Conservation (phyloP, 441 rosid genomes). For the Croton setiger region DNA sequence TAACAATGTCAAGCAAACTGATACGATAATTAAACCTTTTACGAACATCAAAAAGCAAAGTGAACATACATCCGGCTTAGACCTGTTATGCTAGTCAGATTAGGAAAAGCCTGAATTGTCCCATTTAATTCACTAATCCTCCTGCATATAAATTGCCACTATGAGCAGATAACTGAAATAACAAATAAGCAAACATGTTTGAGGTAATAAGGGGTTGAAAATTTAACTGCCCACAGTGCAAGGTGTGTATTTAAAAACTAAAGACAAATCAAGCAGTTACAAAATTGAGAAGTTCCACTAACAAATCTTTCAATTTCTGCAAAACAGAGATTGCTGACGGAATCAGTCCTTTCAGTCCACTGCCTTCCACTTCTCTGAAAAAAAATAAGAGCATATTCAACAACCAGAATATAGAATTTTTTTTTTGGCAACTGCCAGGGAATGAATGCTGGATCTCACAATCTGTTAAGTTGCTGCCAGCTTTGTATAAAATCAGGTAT, state of each 20-base stretch:
- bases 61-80: constrained; percentile 20
- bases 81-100: constrained; percentile 18
- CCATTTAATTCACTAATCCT: constrained; percentile 14
- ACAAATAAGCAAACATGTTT: not conserved
- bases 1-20: not conserved
- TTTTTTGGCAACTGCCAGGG: not conserved
- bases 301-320: constrained; percentile 41
- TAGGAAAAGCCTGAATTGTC: not conserved
- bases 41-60: not conserved
- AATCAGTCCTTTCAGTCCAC: constrained; percentile 66
- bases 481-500: constrained; percentile 32
- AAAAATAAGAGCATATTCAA: constrained; percentile 6
- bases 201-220: not conserved
- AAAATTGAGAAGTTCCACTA: constrained; percentile 26
- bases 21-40: not conserved
- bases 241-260: not conserved
- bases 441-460: constrained; percentile 44
- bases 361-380: constrained; percentile 51
- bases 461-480: constrained; percentile 52
- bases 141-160: constrained; percentile 1
- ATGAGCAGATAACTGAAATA: not conserved
- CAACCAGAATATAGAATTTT: not conserved
- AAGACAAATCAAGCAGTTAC: not conserved
- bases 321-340: constrained; percentile 45
- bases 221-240: not conserved